Base-by-base conservation (phyloP, 306 rosid genomes). In the Begonia masoniana region DNA sequence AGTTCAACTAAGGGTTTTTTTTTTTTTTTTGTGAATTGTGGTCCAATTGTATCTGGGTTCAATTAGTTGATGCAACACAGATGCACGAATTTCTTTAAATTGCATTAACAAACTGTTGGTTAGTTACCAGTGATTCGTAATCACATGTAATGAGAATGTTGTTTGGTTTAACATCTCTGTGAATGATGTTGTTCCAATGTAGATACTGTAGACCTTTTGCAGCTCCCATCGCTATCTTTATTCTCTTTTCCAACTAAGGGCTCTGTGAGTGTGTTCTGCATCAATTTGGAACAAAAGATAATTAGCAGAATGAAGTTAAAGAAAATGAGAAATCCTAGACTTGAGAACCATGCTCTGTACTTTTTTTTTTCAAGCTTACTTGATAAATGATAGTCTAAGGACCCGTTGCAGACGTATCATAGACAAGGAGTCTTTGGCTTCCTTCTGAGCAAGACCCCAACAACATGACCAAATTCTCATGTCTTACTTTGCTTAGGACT, bases 121-220 rank as follows among this genome's bases (percentile, higher is more conserved):
- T 72, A 15, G 61, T 77, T 82, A 85, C 95, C 87, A 85, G 52
- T 21, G 94, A 69, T 57, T 80, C 73, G 50, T 63, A 15, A 73
- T 89, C 89, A 67, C 85, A 95, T 14, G 95, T 85, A 17, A 89
- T 59, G 19, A 89, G 95, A 75, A 89, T 85, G 67, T 89, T 89
- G 59, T 72, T 82, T 61, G 89, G 84, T 60, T 89, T 80, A 68
- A 84, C 72, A 52, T 89, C 97, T 77, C 94, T 80, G 63, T 89
- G 97, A 59, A 89, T 75, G 55, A 85, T 79, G 64, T 63, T 78
- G 68, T 78, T 89, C 14, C 54, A 50, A 63, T 89, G 97, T 31
- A 88, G 76, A 70, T 89, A 82, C 43, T 59, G 71, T 50, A 89
- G 73, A 15, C 95, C 97, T 57, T 62, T 82, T 48, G 97, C 95